phyloP scores from a whole-genome alignment of 371 early-diverging fungal genomes.

The Mortierella sp. region DNA sequence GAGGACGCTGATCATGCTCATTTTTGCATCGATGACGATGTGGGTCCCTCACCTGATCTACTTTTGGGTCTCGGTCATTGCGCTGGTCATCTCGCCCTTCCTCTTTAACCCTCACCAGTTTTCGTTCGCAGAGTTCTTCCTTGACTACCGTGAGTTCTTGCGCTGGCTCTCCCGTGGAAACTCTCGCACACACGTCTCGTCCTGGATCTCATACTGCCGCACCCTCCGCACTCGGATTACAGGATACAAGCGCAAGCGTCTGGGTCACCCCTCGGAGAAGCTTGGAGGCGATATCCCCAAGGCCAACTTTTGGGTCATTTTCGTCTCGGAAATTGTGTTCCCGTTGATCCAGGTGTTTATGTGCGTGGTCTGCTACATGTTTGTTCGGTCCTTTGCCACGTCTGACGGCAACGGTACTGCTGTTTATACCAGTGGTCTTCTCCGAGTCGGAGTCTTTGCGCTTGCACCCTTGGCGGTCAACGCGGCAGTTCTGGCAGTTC shows the following conservation, averaged over 20 bases:
- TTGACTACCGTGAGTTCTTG: slow-evolving; percentile 84
- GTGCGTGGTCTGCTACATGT: slow-evolving; percentile 72
- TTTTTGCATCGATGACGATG: slow-evolving; percentile 78
- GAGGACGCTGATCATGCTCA: slow-evolving; percentile 76
- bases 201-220: slow-evolving; percentile 85
- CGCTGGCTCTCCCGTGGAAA: slow-evolving; percentile 87
- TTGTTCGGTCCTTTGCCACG: slow-evolving; percentile 64
- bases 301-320: slow-evolving; percentile 73
- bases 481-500: slow-evolving; percentile 70
- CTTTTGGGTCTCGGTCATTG: slow-evolving; percentile 87
- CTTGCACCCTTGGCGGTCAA: slow-evolving; percentile 83
- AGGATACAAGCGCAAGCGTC: slow-evolving; percentile 80
- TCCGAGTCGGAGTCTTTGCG: slow-evolving; percentile 74
- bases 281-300: slow-evolving; percentile 73
- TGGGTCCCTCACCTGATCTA: slow-evolving; percentile 83
- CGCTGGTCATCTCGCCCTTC: slow-evolving; percentile 81
- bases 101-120: slow-evolving; percentile 91
- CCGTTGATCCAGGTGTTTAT: slow-evolving; percentile 76
- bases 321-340: slow-evolving; percentile 78
- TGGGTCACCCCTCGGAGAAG: slow-evolving; percentile 68
- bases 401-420: slow-evolving; percentile 51
- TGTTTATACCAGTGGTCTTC: slow-evolving; percentile 60
- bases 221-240: slow-evolving; percentile 79
- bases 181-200: slow-evolving; percentile 76
- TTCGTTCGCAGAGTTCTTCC: slow-evolving; percentile 75